A percentile compares a stretch with the other conserved stretches of the same genome.
Conservation (phyloP, 139 green algal species). For the Closterium sp. region DNA sequence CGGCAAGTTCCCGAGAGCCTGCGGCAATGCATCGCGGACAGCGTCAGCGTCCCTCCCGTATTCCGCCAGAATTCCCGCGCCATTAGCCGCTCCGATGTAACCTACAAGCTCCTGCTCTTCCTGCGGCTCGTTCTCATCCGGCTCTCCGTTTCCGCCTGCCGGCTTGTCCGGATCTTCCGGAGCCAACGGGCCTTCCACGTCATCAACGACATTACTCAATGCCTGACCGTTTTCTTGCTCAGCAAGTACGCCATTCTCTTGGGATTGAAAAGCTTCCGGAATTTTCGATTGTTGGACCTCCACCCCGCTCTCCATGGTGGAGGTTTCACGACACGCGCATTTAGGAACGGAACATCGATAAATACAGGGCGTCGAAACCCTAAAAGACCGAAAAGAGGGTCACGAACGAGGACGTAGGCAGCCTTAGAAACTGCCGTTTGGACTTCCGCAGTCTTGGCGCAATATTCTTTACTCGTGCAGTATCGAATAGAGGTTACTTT, state of each 20-base stretch:
- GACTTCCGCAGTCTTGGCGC: neutral
- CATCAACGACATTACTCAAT: neutral
- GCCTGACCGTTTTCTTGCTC: neutral
- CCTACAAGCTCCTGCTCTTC: neutral
- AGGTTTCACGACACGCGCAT: neutral
- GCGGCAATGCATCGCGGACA: neutral
- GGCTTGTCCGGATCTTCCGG: neutral
- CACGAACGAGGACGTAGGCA: neutral
- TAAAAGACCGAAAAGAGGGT: neutral
- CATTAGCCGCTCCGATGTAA: neutral
- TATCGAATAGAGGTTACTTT: no score
- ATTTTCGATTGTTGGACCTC: neutral
- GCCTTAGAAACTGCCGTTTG: neutral
- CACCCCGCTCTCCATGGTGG: neutral
- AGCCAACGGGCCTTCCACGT: neutral
- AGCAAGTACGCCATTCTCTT: neutral
- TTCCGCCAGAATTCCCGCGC: neutral
- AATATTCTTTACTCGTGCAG: neutral
- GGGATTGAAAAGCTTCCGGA: neutral
- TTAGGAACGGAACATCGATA: neutral
- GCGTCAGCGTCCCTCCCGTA: neutral
- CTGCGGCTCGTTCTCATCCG: neutral
- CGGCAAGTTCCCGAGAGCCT: neutral
- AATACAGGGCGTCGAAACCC: neutral
- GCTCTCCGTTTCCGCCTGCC: neutral